Conservation (phyloP, 176 grass and related monocot genomes). For the Oryza punctata region DNA sequence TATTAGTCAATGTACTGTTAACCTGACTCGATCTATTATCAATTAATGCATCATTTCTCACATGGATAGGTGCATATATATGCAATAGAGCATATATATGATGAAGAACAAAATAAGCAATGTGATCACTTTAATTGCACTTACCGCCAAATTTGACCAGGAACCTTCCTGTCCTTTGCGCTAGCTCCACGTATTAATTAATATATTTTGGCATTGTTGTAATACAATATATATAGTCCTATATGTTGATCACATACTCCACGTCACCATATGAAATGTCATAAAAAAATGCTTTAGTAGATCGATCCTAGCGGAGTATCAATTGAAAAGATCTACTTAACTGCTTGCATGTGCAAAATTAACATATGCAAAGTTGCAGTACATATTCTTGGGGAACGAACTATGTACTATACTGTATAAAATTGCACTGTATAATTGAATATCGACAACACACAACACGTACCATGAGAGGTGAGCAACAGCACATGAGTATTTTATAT, state of each 20-base stretch:
- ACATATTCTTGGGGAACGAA: background rate
- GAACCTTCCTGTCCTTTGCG: background rate
- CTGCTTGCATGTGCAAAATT: slow-evolving; percentile 13
- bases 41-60: background rate
- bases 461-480: slow-evolving; percentile 7
- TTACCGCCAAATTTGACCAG: background rate
- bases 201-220: background rate
- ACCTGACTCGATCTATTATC: background rate
- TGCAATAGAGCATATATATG: background rate
- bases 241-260: background rate
- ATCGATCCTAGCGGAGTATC: background rate
- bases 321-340: background rate
- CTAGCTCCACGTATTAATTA: background rate
- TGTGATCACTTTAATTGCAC: background rate
- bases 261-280: background rate
- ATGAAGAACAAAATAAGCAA: background rate
- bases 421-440: background rate
- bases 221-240: background rate
- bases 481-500: background rate
- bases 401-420: background rate
- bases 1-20: background rate
- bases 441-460: background rate
- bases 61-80: background rate
- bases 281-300: background rate
- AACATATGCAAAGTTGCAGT: slow-evolving; percentile 8